Evolutionary conservation across 164 flowering plant genomes (phyloP), one percentile per base, ranked within the genome.

Genomic region (Euptelea pleiosperma): DNA sequence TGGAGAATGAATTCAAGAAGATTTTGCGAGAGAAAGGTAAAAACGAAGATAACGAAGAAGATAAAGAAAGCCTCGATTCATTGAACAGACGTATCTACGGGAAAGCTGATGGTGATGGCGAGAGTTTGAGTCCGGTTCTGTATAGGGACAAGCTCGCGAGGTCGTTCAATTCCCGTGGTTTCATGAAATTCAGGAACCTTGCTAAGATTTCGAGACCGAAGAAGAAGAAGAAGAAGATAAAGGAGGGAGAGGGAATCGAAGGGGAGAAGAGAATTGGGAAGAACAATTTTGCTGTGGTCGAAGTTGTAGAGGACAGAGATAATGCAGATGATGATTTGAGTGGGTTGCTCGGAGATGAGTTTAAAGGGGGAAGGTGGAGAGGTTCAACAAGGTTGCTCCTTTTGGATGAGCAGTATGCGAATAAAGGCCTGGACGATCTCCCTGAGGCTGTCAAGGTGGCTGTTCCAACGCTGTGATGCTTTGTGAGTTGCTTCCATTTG

Each of bases 401-500:
- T 63, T 78, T 90, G 82, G 99, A 88, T 69, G 99, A 93, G 72
- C 57, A 55, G 43, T 82, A 69, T 62, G 79, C 79, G 1, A 39
- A 64, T 28, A 73, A 60, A 37, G 64, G 60, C 41, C 55, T 73
- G 11, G 78, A 76, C 14, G 89, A 86, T 43, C 67, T 93, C 68
- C 97, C 99, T 8, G 79, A 81, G 76, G 91, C 96, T 2, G 71
- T 93, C 55, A 84, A 93, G 99, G 97, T 93, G 73, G 62, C 35
- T 67, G 67, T 63, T 75, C 41, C 46, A 33, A 52, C 57, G 44
- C 65, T 58, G 55, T 59, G 70, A 62, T 63, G 28, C 49, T 56
- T 63, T 60, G 68, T 66, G 71, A 70, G 73, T 72, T 62, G 63
- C 22, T 26, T 52, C 35, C 36, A 7, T 52, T 22, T 34, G 15